phyloP scores from a whole-genome alignment of 805 yeast genomes.

The Metschnikowia borealis region DNA sequence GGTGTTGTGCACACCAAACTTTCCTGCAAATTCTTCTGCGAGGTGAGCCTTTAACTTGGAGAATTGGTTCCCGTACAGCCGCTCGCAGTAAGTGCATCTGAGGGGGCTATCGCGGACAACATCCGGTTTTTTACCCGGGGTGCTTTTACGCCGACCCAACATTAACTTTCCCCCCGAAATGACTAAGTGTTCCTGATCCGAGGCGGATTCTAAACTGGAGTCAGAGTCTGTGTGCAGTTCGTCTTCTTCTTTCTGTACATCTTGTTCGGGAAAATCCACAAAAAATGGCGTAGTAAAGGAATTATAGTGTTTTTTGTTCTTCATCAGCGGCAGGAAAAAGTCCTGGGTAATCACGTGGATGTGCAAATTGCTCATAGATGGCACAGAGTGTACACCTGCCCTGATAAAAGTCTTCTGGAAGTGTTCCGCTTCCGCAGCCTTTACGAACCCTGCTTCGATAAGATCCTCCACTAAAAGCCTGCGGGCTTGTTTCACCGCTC shows the following conservation, averaged over 20 bases:
- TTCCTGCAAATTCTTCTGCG: slow-evolving; percentile 20
- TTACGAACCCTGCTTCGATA: slow-evolving; percentile 16
- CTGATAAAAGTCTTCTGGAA: slow-evolving; percentile 32
- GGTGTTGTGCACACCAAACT: slow-evolving; percentile 6
- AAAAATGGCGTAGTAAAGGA: slow-evolving; percentile 68
- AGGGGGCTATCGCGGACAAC: slow-evolving; percentile 19
- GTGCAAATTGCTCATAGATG: slow-evolving; percentile 67
- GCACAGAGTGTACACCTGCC: slow-evolving; percentile 67
- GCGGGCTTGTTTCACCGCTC: slow-evolving; percentile 38
- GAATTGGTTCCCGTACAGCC: slow-evolving; percentile 24
- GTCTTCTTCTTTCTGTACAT: slow-evolving; percentile 18
- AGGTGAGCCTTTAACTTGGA: slow-evolving; percentile 28
- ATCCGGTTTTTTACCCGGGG: not conserved
- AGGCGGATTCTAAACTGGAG: slow-evolving; percentile 1
- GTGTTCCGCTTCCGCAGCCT: slow-evolving; percentile 7
- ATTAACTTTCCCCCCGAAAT: not conserved
- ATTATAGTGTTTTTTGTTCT: slow-evolving; percentile 63
- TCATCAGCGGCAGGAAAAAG: slow-evolving; percentile 50
- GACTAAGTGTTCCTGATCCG: not conserved
- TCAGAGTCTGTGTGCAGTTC: not conserved
- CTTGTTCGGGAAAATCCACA: slow-evolving; percentile 43
- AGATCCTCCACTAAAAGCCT: slow-evolving; percentile 28
- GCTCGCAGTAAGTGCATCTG: slow-evolving; percentile 26
- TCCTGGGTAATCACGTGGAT: slow-evolving; percentile 71
- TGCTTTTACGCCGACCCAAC: not conserved